A percentile compares a stretch with the other conserved stretches of the same genome.
phyloP scores from a whole-genome alignment of 306 rosid genomes.

The Cucurbita pepo region DNA sequence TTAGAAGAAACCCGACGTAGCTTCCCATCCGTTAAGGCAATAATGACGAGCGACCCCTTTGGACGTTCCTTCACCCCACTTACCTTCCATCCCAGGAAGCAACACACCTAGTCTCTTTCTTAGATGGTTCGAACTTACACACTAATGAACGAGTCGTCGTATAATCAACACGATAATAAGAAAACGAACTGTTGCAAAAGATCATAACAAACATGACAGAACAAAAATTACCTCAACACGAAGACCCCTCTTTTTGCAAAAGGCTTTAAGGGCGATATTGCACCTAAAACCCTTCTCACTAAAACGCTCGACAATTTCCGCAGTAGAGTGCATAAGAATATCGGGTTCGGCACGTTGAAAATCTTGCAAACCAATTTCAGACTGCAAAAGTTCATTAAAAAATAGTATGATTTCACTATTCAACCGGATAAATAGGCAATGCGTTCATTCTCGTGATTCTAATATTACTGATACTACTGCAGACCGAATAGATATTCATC shows the following conservation, averaged over 20 bases:
- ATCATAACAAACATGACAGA: not conserved
- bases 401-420: not conserved
- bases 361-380: slow-evolving; percentile 45
- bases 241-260: slow-evolving; percentile 91
- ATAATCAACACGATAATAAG: not conserved
- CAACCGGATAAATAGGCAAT: not conserved
- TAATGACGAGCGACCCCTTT: not conserved
- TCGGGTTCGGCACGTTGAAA: slow-evolving; percentile 89
- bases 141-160: not conserved
- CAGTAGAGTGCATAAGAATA: slow-evolving; percentile 41
- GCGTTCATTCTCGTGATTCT: not conserved
- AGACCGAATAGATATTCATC: not conserved
- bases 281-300: slow-evolving; percentile 30
- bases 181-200: not conserved
- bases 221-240: slow-evolving; percentile 43
- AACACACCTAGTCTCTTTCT: not conserved
- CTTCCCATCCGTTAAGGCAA: not conserved
- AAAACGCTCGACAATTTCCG: slow-evolving; percentile 42
- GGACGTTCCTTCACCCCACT: too few relatives aligned
- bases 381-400: slow-evolving; percentile 27
- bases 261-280: slow-evolving; percentile 50
- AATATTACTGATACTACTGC: not conserved
- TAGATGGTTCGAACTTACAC: not conserved
- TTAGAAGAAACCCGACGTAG: not conserved
- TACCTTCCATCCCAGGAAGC: not conserved